Conservation (phyloP, 2,329 filamentous ascomycete species). For the Rutstroemia sydowiana region DNA sequence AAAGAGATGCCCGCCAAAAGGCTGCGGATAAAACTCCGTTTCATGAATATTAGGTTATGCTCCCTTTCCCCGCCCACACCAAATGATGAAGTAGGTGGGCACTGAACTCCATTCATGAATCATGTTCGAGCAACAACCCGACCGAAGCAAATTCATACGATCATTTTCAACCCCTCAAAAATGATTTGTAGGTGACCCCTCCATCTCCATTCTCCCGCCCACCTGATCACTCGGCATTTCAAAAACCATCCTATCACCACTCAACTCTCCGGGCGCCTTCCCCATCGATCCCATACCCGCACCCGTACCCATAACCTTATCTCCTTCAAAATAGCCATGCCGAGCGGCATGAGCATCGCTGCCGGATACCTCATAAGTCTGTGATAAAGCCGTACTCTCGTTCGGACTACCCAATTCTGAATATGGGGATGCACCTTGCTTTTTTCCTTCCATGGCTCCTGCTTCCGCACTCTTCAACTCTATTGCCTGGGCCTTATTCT, state of each 20-base stretch:
- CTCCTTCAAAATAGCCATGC: background rate
- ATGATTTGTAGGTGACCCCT: no score
- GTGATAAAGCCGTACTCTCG: background rate
- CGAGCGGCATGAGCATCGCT: background rate
- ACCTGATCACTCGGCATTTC: background rate
- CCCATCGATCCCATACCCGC: background rate
- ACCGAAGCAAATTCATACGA: no score
- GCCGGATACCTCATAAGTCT: background rate
- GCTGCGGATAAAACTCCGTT: no score
- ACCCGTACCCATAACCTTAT: background rate
- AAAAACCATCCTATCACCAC: background rate
- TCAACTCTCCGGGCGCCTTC: background rate
- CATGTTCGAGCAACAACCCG: no score
- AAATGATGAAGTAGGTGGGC: no score
- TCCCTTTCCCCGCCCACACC: no score
- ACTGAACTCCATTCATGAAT: no score
- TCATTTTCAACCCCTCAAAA: no score
- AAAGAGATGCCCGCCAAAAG: no score
- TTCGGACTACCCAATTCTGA: no score
- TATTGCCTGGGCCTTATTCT: background rate
- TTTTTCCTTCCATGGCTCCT: background rate
- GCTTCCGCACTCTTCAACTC: background rate
- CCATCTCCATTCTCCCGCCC: background rate
- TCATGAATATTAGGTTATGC: no score
- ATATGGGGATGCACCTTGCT: no score